Conservation (phyloP, 192 early-diverging fungal species). For the Linderina pennispora region DNA sequence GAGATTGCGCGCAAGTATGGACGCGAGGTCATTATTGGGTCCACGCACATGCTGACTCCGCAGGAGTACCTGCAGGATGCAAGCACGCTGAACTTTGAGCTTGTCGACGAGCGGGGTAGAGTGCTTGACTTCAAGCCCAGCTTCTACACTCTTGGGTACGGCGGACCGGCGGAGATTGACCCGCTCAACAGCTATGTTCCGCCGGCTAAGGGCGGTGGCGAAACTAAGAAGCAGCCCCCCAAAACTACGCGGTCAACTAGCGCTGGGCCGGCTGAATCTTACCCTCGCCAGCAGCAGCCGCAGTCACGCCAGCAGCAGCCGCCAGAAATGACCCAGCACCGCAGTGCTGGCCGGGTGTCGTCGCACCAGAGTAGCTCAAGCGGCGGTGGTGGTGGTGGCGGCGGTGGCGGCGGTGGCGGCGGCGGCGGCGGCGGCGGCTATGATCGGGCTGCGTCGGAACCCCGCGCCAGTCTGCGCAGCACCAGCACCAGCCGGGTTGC, state of each 20-base stretch:
- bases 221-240: too few relatives aligned
- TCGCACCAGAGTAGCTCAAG: background rate
- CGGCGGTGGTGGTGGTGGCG: too few relatives aligned
- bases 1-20: conserved; percentile 36
- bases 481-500: background rate
- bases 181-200: conserved; percentile 28
- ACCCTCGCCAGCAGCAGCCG: background rate
- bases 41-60: conserved; percentile 42
- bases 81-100: conserved; percentile 39
- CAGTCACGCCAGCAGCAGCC: background rate
- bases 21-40: conserved; percentile 44
- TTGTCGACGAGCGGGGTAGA: conserved; percentile 23
- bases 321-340: background rate
- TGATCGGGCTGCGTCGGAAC: background rate
- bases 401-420: too few relatives aligned
- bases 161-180: conserved; percentile 33
- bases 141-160: conserved; percentile 28
- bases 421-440: too few relatives aligned
- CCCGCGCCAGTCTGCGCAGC: background rate
- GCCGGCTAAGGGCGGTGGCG: too few relatives aligned
- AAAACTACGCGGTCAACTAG: too few relatives aligned
- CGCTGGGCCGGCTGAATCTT: background rate
- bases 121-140: conserved; percentile 35
- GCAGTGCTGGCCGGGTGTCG: background rate
- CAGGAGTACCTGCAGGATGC: conserved; percentile 36